A percentile compares a stretch with the other conserved stretches of the same genome.
These are phyloP conservation scores for Tolypocladium pustulatum DNA, from an alignment of 2,329 filamentous ascomycete species.

Conservation along the genomic window DNA sequence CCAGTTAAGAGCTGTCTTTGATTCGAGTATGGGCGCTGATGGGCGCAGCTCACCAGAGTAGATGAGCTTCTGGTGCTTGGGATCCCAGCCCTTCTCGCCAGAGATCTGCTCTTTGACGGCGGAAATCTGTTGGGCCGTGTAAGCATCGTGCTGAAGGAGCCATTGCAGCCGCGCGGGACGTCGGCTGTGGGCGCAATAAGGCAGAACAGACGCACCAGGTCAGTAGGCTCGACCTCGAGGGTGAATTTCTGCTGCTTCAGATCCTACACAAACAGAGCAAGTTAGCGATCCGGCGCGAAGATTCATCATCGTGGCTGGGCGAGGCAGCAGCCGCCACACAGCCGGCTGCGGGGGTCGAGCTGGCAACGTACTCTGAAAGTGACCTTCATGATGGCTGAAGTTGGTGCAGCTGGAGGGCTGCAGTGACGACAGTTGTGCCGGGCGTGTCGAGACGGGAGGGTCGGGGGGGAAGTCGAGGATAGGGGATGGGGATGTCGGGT, in stretches of 20 bases:
- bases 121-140: conserved; percentile 52
- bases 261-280: conserved; percentile 47
- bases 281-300: neutral
- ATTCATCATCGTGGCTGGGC: neutral
- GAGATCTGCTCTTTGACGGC: conserved; percentile 88
- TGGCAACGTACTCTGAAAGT: conserved; percentile 48
- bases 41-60: conserved; percentile 66
- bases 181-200: conserved; percentile 4
- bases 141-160: conserved; percentile 2
- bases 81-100: conserved; percentile 88
- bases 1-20: conserved; percentile 9
- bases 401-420: conserved; percentile 17
- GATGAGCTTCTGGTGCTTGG: conserved; percentile 86
- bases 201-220: conserved; percentile 59
- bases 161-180: neutral
- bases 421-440: neutral
- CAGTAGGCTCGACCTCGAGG: conserved; percentile 86
- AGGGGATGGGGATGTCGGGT: neutral
- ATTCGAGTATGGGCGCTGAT: neutral
- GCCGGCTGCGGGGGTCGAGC: neutral
- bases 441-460: neutral
- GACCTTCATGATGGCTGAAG: conserved; percentile 52
- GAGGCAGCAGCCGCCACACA: neutral
- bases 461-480: neutral
- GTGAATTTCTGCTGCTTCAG: conserved; percentile 98